Conservation (phyloP, 2,329 filamentous ascomycete genomes). For the Aspergillus candidus region DNA sequence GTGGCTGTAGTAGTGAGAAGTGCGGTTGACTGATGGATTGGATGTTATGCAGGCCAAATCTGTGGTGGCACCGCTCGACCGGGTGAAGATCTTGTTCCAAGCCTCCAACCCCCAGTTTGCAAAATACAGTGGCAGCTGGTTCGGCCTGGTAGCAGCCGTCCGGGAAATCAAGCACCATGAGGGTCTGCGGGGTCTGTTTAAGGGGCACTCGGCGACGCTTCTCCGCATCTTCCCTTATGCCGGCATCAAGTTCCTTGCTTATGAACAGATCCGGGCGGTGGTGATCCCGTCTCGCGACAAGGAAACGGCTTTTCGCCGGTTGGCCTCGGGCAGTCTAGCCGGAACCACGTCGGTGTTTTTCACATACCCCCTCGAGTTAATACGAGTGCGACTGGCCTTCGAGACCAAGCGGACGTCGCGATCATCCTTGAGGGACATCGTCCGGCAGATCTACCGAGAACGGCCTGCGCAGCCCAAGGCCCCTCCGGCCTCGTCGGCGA, state of each 20-base stretch:
- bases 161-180: conserved; percentile 73
- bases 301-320: conserved; percentile 71
- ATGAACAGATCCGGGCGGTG: conserved; percentile 83
- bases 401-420: conserved; percentile 74
- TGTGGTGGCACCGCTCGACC: conserved; percentile 87
- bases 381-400: conserved; percentile 86
- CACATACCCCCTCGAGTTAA: conserved; percentile 90
- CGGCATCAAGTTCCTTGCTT: conserved; percentile 94
- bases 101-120: conserved; percentile 88
- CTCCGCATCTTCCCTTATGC: conserved; percentile 96
- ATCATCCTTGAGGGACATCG: conserved; percentile 68
- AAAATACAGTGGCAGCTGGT: conserved; percentile 87
- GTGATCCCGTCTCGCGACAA: conserved; percentile 66
- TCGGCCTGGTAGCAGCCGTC: conserved; percentile 74
- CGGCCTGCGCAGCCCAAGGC: conserved; percentile 42
- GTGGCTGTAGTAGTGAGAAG: neutral
- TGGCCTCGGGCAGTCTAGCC: conserved; percentile 41
- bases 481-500: conserved; percentile 33
- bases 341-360: conserved; percentile 91
- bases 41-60: conserved; percentile 69
- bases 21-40: conserved; percentile 6
- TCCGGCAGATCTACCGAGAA: conserved; percentile 81
- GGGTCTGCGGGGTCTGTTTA: conserved; percentile 72
- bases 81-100: conserved; percentile 98
- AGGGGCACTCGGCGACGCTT: conserved; percentile 89